Percentiles rank a stretch among this genome's conserved stretches.
These are phyloP conservation scores for Saccharomyces pastorianus DNA, from an alignment of 1,139 yeast genomes.

Conservation along the genomic window DNA sequence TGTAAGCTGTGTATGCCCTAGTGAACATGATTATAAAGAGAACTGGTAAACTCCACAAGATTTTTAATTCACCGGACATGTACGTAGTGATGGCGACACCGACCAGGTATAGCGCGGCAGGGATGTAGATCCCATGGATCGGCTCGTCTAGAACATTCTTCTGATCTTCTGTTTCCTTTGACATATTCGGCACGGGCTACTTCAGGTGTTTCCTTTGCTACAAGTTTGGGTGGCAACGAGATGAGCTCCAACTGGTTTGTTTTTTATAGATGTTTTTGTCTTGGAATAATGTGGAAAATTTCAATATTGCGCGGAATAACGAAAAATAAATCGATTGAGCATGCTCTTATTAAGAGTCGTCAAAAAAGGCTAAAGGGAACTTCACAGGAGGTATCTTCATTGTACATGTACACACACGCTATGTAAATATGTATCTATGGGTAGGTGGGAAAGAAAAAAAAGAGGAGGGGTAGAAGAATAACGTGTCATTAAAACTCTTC, in stretches of 20 bases:
- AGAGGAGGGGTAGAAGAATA: no score
- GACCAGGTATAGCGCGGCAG: slow-evolving; percentile 49
- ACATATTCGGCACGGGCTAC: background rate
- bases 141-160: slow-evolving; percentile 49
- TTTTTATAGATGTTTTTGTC: background rate
- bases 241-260: slow-evolving; percentile 1
- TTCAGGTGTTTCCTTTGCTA: background rate
- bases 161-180: slow-evolving; percentile 28
- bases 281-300: background rate
- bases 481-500: slow-evolving; percentile 41
- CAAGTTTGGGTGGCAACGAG: background rate
- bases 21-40: slow-evolving; percentile 35
- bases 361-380: background rate
- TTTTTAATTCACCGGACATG: slow-evolving; percentile 34
- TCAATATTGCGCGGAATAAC: slow-evolving; percentile 1
- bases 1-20: slow-evolving; percentile 43
- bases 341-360: background rate
- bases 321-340: background rate
- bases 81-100: slow-evolving; percentile 53
- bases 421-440: background rate
- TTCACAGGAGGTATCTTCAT: background rate
- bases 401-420: background rate
- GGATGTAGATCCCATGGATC: slow-evolving; percentile 66
- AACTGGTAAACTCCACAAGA: slow-evolving; percentile 37
- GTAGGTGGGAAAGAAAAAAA: no score